Conservation (phyloP, 768 basidiomycete species). For the Trametes elegans region DNA sequence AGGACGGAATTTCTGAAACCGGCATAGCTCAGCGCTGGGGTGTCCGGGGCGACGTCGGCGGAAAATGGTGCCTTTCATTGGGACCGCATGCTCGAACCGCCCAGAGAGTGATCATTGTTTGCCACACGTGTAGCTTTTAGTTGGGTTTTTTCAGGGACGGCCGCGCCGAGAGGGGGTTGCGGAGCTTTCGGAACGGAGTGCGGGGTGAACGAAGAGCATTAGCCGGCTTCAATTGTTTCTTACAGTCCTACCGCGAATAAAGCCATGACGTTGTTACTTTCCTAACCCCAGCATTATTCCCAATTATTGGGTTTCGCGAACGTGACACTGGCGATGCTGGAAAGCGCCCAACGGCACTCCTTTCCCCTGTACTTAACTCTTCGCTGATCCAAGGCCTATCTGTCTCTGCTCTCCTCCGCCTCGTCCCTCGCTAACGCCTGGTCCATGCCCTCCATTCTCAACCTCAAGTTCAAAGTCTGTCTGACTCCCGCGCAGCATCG, state of each 20-base stretch:
- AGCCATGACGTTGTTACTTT: no score
- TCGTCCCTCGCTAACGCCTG: slow-evolving; percentile 17
- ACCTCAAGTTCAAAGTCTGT: slow-evolving; percentile 79
- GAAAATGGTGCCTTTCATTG: slow-evolving; percentile 24
- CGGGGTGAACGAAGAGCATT: slow-evolving; percentile 13
- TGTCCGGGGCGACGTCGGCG: slow-evolving; percentile 26
- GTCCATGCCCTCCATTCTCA: slow-evolving; percentile 77
- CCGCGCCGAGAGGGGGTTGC: slow-evolving; percentile 8
- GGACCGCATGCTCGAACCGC: slow-evolving; percentile 21
- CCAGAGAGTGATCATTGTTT: slow-evolving; percentile 13
- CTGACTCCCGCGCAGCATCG: background rate
- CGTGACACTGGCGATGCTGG: background rate
- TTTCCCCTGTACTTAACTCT: background rate
- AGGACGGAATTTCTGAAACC: slow-evolving; percentile 9
- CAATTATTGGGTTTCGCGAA: background rate
- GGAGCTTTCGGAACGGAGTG: slow-evolving; percentile 18
- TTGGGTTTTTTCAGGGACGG: background rate
- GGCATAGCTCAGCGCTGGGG: slow-evolving; percentile 18
- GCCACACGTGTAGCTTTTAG: slow-evolving; percentile 19
- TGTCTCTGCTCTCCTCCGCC: slow-evolving; percentile 8
- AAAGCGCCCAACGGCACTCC: no score
- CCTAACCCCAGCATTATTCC: slow-evolving; percentile 9
- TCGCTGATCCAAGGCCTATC: slow-evolving; percentile 13
- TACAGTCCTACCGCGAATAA: background rate
- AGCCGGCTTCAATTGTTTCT: slow-evolving; percentile 2